Evolutionary conservation across 768 basidiomycete genomes (phyloP).

Genomic region (Suillus lakei): DNA sequence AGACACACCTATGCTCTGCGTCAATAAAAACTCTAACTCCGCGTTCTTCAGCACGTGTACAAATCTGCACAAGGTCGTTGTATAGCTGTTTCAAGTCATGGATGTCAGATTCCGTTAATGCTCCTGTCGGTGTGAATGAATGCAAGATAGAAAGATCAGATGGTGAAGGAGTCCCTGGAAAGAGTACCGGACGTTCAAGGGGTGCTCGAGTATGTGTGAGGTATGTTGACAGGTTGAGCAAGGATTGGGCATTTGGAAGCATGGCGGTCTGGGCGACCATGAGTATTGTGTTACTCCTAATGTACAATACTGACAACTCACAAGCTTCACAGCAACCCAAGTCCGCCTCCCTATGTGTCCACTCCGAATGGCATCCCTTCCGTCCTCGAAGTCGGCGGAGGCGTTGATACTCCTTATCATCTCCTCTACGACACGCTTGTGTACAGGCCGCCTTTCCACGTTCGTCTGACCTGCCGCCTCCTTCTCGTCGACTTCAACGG

Average conservation of each 20-base stretch:
- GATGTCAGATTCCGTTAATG: conserved; percentile 61
- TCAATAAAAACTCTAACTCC: conserved; percentile 79
- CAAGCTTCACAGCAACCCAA: conserved; percentile 88
- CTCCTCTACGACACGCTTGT: conserved; percentile 75
- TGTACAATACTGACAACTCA: conserved; percentile 35
- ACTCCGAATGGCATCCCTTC: conserved; percentile 23
- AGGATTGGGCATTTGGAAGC: conserved; percentile 61
- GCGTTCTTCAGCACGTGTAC: conserved; percentile 59
- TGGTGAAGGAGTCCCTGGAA: conserved; percentile 68
- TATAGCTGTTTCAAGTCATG: conserved; percentile 63
- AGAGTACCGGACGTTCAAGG: conserved; percentile 47
- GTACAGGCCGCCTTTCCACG: conserved; percentile 36
- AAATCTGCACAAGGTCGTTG: conserved; percentile 66
- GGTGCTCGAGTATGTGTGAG: conserved; percentile 49
- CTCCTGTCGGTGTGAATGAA: conserved; percentile 16
- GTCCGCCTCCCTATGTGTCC: conserved; percentile 54
- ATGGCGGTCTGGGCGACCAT: conserved; percentile 60
- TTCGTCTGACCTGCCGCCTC: conserved; percentile 43
- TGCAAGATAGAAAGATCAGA: conserved; percentile 63
- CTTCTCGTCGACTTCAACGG: conserved; percentile 79
- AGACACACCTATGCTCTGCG: conserved; percentile 74
- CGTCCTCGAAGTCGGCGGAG: conserved; percentile 80
- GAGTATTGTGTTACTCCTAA: background rate
- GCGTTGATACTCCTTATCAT: conserved; percentile 78
- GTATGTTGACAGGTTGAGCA: conserved; percentile 65